Conservation (phyloP, 176 grass and related monocot species). For the Areca catechu region DNA sequence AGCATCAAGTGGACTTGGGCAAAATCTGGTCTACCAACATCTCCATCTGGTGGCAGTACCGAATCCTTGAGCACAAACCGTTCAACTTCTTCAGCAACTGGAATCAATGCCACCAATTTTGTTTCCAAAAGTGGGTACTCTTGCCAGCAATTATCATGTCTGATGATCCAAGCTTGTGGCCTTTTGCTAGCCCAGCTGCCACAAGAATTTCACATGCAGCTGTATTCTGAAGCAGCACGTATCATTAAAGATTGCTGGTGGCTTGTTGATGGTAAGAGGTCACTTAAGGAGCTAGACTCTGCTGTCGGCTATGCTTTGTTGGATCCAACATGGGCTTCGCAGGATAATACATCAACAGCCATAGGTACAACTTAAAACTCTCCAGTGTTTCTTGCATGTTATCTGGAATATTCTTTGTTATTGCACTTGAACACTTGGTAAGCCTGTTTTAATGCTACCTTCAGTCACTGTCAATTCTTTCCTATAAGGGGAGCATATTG, state of each 20-base stretch:
- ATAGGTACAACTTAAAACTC: no score
- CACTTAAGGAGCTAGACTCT: slow-evolving; percentile 91
- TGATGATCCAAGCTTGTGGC: slow-evolving; percentile 99
- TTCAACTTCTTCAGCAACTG: slow-evolving; percentile 40
- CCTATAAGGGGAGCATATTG: no score
- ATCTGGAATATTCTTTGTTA: no score
- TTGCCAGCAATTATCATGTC: slow-evolving; percentile 69
- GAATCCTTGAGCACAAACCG: slow-evolving; percentile 54
- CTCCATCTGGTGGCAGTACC: slow-evolving; percentile 50
- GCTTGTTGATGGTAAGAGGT: slow-evolving; percentile 77
- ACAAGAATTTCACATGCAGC: slow-evolving; percentile 81
- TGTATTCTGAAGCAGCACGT: slow-evolving; percentile 82
- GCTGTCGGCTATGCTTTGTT: slow-evolving; percentile 89
- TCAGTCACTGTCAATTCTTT: no score
- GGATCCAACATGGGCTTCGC: slow-evolving; percentile 28
- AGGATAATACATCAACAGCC: no score
- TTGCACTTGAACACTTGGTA: no score
- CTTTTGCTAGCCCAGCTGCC: slow-evolving; percentile 91
- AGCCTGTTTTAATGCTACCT: no score
- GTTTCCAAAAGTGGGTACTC: slow-evolving; percentile 95
- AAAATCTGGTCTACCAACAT: slow-evolving; percentile 70
- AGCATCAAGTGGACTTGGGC: slow-evolving; percentile 44
- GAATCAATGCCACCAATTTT: slow-evolving; percentile 63
- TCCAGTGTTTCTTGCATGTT: no score
- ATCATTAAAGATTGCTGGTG: slow-evolving; percentile 99